These are phyloP conservation scores for Odontarrhena argentea DNA, from an alignment of 345 rosid genomes.

Conservation along the genomic window DNA sequence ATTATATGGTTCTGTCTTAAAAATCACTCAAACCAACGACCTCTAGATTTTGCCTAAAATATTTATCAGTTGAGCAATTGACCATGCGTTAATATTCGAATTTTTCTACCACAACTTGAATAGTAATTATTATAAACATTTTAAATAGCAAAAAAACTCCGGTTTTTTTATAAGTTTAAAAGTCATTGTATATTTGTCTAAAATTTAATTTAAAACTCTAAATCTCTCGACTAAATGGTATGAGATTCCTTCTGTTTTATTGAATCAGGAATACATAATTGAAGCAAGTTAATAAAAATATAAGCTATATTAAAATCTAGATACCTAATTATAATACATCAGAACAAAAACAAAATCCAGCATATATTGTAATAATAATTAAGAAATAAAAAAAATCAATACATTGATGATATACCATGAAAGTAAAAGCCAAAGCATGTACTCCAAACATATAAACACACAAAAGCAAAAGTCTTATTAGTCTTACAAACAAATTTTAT, in stretches of 20 bases:
- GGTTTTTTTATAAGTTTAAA: no score
- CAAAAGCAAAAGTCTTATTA: neutral
- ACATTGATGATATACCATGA: conserved; percentile 26
- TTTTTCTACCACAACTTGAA: no score
- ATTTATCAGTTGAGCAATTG: no score
- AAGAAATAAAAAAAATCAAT: neutral
- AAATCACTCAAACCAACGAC: no score
- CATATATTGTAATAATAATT: conserved; percentile 1
- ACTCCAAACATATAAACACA: conserved; percentile 35
- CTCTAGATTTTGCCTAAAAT: no score
- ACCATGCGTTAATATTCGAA: no score
- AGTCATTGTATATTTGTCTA: no score
- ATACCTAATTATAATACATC: neutral
- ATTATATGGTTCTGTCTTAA: no score
- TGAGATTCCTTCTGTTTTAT: neutral
- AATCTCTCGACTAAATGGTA: no score
- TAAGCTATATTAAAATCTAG: neutral
- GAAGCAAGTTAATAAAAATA: conserved; percentile 20
- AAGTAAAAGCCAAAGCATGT: conserved; percentile 32
- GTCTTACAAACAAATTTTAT: conserved; percentile 3
- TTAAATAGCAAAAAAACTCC: no score
- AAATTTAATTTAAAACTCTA: no score
- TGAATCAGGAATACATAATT: conserved; percentile 1
- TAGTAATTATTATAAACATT: no score
- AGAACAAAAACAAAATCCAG: neutral